These are phyloP conservation scores for Rasamsonia emersonii DNA, from an alignment of 2,329 filamentous ascomycete genomes.

Conservation along the genomic window DNA sequence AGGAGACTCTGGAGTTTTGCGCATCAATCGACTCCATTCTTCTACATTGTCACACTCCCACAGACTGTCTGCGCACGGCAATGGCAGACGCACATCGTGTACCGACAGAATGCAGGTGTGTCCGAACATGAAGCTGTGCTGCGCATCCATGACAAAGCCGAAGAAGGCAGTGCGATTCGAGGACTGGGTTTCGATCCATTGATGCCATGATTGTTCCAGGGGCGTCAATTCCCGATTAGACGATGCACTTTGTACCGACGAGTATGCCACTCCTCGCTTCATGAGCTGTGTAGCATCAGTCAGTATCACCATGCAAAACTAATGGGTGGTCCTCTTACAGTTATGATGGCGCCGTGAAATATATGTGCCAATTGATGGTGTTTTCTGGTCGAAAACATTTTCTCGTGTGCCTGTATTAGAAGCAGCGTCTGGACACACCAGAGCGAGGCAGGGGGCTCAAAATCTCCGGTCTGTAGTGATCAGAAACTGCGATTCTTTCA, in stretches of 20 bases:
- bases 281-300: slow-evolving; percentile 12
- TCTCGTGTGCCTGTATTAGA: slow-evolving; percentile 18
- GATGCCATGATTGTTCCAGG: slow-evolving; percentile 14
- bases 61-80: slow-evolving; percentile 17
- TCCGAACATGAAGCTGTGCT: slow-evolving; percentile 21
- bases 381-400: slow-evolving; percentile 19
- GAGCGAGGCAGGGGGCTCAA: slow-evolving; percentile 19
- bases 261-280: slow-evolving; percentile 16
- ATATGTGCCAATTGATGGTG: slow-evolving; percentile 21
- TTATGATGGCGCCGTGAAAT: slow-evolving; percentile 21
- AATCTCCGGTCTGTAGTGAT: slow-evolving; percentile 11
- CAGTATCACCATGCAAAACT: not conserved
- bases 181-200: slow-evolving; percentile 18
- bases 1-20: slow-evolving; percentile 12
- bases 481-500: not conserved
- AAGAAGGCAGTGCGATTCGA: slow-evolving; percentile 20
- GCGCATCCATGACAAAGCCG: slow-evolving; percentile 22
- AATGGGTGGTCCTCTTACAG: slow-evolving; percentile 7
- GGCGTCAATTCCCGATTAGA: slow-evolving; percentile 4
- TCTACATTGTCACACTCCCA: slow-evolving; percentile 15
- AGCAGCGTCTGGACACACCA: slow-evolving; percentile 21
- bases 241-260: slow-evolving; percentile 1
- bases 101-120: slow-evolving; percentile 19
- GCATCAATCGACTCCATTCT: slow-evolving; percentile 14
- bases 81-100: slow-evolving; percentile 17